Percentiles rank a stretch among this genome's conserved stretches.
These are phyloP conservation scores for Sphaerobolus stellatus DNA, from an alignment of 1,284 basidiomycete species.

Conservation along the genomic window DNA sequence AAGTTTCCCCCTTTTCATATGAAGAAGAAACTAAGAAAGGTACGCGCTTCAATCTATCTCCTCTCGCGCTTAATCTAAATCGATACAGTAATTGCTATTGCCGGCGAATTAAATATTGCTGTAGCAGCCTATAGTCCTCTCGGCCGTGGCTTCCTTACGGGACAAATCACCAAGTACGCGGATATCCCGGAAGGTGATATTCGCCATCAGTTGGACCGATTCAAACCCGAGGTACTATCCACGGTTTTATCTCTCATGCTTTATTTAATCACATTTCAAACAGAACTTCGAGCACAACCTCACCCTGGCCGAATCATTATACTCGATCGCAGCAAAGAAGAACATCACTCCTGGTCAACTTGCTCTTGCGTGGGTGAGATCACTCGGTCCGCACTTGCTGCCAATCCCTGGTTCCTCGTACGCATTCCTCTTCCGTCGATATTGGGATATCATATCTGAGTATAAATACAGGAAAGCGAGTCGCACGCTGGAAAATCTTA, in stretches of 20 bases:
- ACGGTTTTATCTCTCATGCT: background rate
- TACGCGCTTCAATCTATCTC: conserved; percentile 16
- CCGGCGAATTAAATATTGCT: conserved; percentile 47
- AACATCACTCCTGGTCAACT: conserved; percentile 56
- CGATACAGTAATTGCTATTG: conserved; percentile 36
- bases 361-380: conserved; percentile 59
- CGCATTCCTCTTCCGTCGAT: too few species aligned
- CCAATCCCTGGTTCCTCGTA: conserved; percentile 57
- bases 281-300: conserved; percentile 54
- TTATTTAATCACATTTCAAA: background rate
- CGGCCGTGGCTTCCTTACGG: conserved; percentile 59
- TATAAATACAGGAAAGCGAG: conserved; percentile 30
- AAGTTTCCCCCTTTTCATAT: conserved; percentile 51
- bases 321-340: conserved; percentile 48
- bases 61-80: background rate
- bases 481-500: conserved; percentile 47
- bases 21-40: conserved; percentile 43
- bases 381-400: conserved; percentile 48
- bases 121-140: conserved; percentile 61
- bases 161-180: conserved; percentile 44
- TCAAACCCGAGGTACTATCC: too few species aligned
- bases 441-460: too few species aligned
- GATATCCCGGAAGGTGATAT: conserved; percentile 46
- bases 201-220: conserved; percentile 35
- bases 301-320: conserved; percentile 48